Conservation (phyloP, 2,329 filamentous ascomycete genomes). For the Lachnellula occidentalis region DNA sequence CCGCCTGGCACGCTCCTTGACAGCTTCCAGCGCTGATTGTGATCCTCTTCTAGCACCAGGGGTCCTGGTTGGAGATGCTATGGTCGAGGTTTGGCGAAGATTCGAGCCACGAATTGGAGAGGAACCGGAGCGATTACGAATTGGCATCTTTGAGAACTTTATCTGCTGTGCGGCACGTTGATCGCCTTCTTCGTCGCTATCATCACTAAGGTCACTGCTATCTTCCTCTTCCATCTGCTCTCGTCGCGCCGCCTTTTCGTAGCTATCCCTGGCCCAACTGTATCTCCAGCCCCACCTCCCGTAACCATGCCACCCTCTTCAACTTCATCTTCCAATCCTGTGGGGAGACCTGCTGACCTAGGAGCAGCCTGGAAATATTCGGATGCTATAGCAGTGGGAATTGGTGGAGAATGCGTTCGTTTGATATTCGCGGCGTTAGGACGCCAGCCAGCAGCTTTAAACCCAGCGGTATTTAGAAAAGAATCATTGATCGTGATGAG, state of each 20-base stretch:
- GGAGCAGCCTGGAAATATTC: slow-evolving; percentile 77
- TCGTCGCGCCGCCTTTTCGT: slow-evolving; percentile 60
- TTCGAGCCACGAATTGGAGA: slow-evolving; percentile 72
- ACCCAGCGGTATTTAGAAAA: slow-evolving; percentile 73
- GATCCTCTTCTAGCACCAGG: slow-evolving; percentile 55
- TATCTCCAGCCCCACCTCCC: slow-evolving; percentile 59
- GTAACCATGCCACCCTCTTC: slow-evolving; percentile 66
- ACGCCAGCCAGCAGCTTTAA: slow-evolving; percentile 78
- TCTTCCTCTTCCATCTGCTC: slow-evolving; percentile 75
- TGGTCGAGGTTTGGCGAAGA: slow-evolving; percentile 54
- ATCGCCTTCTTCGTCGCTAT: slow-evolving; percentile 74
- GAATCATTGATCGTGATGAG: slow-evolving; percentile 75
- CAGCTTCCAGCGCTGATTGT: slow-evolving; percentile 63
- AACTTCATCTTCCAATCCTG: slow-evolving; percentile 58
- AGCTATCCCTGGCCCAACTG: slow-evolving; percentile 60
- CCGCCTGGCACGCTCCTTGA: slow-evolving; percentile 63
- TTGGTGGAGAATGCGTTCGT: slow-evolving; percentile 79
- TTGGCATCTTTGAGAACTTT: slow-evolving; percentile 93
- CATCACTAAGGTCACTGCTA: slow-evolving; percentile 78
- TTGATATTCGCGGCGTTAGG: slow-evolving; percentile 70
- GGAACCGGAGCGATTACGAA: slow-evolving; percentile 78
- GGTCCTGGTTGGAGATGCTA: slow-evolving; percentile 65
- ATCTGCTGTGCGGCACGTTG: slow-evolving; percentile 78
- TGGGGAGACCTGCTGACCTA: slow-evolving; percentile 49
- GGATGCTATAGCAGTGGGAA: slow-evolving; percentile 73